Percentiles rank a stretch among this genome's conserved stretches.
Evolutionary conservation across 306 rosid genomes (phyloP).

Genomic region (Trichosanthes cucumerina): DNA sequence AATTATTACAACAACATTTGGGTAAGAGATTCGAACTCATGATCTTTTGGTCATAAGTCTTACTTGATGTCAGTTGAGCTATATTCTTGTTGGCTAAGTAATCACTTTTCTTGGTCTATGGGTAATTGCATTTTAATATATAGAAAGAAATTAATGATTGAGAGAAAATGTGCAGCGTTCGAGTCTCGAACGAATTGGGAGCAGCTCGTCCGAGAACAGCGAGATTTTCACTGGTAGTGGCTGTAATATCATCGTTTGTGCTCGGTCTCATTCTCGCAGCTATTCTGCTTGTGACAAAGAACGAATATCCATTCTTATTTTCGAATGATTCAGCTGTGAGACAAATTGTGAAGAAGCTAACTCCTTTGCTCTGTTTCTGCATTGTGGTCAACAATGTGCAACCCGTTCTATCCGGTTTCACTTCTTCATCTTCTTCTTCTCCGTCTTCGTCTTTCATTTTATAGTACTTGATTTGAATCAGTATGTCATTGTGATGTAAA

Average conservation of each 20-base stretch:
- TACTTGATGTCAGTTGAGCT: too few relatives aligned
- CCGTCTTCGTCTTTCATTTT: background rate
- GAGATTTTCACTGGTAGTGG: conserved; percentile 57
- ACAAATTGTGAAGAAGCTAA: conserved; percentile 36
- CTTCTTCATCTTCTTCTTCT: background rate
- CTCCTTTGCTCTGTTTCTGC: conserved; percentile 56
- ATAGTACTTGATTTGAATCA: background rate
- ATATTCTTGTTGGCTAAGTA: too few relatives aligned
- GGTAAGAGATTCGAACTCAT: too few relatives aligned
- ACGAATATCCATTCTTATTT: conserved; percentile 46
- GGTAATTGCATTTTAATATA: background rate
- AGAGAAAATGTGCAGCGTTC: conserved; percentile 41
- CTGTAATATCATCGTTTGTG: conserved; percentile 33
- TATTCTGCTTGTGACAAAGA: conserved; percentile 24
- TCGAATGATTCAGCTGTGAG: conserved; percentile 38
- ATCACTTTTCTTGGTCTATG: too few relatives aligned
- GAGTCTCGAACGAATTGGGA: conserved; percentile 88
- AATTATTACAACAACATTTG: too few relatives aligned
- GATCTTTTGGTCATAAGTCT: too few relatives aligned
- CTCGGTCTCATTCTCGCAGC: conserved; percentile 29
- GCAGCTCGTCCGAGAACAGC: conserved; percentile 84
- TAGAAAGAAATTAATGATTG: background rate
- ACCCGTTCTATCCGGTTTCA: conserved; percentile 66
- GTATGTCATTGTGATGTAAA: background rate
- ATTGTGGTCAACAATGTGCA: conserved; percentile 67